phyloP scores from a whole-genome alignment of 2,329 filamentous ascomycete genomes.

The Canariomyces notabilis region DNA sequence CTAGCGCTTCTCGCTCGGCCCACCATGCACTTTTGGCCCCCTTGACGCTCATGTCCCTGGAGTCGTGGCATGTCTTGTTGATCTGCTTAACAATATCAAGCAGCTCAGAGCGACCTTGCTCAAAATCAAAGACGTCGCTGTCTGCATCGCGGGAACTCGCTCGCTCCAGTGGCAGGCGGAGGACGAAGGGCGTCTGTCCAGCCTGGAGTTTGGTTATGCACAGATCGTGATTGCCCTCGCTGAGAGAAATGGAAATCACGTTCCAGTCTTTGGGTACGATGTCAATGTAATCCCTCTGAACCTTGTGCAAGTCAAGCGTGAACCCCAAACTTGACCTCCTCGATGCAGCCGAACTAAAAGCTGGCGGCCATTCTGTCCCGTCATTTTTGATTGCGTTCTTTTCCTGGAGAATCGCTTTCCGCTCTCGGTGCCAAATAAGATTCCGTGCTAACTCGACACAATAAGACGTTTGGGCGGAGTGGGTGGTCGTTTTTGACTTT shows the following conservation, averaged over 20 bases:
- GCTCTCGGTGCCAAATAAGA: conserved; percentile 61
- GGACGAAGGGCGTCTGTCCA: conserved; percentile 72
- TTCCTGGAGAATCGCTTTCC: conserved; percentile 45
- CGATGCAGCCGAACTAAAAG: conserved; percentile 27
- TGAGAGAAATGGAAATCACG: conserved; percentile 78
- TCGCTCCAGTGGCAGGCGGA: conserved; percentile 78
- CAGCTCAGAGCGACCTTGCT: conserved; percentile 73
- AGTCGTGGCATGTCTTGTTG: conserved; percentile 75
- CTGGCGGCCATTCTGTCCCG: conserved; percentile 34
- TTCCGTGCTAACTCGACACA: conserved; percentile 67
- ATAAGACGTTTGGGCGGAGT: conserved; percentile 56
- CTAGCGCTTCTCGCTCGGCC: conserved; percentile 75
- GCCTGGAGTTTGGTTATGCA: conserved; percentile 81
- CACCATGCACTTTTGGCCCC: conserved; percentile 83
- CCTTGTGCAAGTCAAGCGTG: conserved; percentile 52
- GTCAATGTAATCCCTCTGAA: conserved; percentile 78
- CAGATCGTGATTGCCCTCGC: conserved; percentile 76
- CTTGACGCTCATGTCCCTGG: conserved; percentile 65
- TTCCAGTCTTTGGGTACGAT: conserved; percentile 80
- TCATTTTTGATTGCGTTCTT: conserved; percentile 39
- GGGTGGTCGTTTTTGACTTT: conserved; percentile 41
- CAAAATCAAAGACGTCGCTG: conserved; percentile 74
- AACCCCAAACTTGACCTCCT: conserved; percentile 43
- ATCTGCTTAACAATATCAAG: conserved; percentile 75
- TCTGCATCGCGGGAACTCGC: conserved; percentile 77